phyloP scores from a whole-genome alignment of 1,139 yeast species.

The Spencermartinsiella ligniputridi region DNA sequence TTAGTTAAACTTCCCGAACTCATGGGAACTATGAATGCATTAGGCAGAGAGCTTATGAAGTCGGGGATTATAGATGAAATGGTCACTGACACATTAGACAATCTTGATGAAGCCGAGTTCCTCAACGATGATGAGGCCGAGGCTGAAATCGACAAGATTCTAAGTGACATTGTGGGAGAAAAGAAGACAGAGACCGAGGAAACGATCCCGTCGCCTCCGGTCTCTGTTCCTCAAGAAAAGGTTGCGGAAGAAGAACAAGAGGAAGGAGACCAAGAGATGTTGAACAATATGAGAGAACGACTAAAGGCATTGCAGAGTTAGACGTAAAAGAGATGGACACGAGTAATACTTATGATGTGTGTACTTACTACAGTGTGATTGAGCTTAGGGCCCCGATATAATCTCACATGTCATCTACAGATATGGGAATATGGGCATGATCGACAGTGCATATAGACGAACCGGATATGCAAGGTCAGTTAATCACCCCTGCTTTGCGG shows the following conservation, averaged over 20 bases:
- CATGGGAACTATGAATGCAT: conserved; percentile 77
- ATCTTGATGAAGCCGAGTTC: conserved; percentile 60
- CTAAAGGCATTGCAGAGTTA: conserved; percentile 78
- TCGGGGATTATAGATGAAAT: conserved; percentile 92
- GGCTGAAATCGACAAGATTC: conserved; percentile 59
- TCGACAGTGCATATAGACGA: too few species aligned
- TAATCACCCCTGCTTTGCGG: too few species aligned
- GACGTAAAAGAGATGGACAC: too few species aligned
- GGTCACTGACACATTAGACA: conserved; percentile 87
- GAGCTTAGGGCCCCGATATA: too few species aligned
- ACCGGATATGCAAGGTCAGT: too few species aligned
- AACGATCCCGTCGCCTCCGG: conserved; percentile 40
- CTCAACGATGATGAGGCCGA: conserved; percentile 67
- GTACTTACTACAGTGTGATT: too few species aligned
- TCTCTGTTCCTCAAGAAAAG: conserved; percentile 29
- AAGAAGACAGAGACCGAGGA: conserved; percentile 22
- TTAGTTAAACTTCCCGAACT: conserved; percentile 77
- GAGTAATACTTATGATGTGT: too few species aligned
- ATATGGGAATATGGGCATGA: too few species aligned
- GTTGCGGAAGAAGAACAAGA: conserved; percentile 48
- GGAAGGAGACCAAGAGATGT: conserved; percentile 67
- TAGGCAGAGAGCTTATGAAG: conserved; percentile 76
- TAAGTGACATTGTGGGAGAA: conserved; percentile 47
- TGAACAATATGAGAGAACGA: conserved; percentile 86
- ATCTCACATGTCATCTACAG: too few species aligned